Conservation (phyloP, 192 early-diverging fungal species). For the Rhizophlyctis rosea region DNA sequence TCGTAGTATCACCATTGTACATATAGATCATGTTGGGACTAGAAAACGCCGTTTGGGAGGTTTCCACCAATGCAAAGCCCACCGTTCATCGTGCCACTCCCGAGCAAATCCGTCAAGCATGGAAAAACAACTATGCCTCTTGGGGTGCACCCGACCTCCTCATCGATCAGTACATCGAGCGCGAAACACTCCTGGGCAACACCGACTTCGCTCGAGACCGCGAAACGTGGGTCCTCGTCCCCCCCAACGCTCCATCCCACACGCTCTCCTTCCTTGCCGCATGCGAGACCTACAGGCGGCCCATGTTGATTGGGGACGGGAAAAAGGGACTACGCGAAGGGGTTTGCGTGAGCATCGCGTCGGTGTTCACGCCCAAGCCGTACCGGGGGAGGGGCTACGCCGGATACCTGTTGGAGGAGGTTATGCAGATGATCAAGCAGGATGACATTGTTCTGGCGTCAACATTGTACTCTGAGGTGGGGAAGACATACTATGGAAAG, state of each 20-base stretch:
- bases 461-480: constrained; percentile 24
- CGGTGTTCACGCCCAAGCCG: constrained; percentile 20
- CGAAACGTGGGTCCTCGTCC: not conserved
- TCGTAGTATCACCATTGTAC: too few relatives aligned
- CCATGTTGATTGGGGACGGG: not conserved
- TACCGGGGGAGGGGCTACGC: constrained; percentile 16
- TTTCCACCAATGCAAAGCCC: too few relatives aligned
- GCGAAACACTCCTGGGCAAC: not conserved
- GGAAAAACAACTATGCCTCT: not conserved
- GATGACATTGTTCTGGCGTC: constrained; percentile 1
- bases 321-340: not conserved
- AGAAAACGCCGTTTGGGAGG: too few relatives aligned
- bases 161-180: not conserved
- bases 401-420: not conserved
- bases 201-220: not conserved
- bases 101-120: not conserved
- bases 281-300: not conserved
- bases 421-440: not conserved
- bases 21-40: too few relatives aligned
- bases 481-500: constrained; percentile 18
- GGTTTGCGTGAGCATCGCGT: constrained; percentile 4
- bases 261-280: not conserved
- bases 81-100: too few relatives aligned
- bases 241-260: not conserved
- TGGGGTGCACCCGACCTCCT: not conserved